Evolutionary conservation across 2,329 filamentous ascomycete species (phyloP).

Genomic region (Colletotrichum musae): DNA sequence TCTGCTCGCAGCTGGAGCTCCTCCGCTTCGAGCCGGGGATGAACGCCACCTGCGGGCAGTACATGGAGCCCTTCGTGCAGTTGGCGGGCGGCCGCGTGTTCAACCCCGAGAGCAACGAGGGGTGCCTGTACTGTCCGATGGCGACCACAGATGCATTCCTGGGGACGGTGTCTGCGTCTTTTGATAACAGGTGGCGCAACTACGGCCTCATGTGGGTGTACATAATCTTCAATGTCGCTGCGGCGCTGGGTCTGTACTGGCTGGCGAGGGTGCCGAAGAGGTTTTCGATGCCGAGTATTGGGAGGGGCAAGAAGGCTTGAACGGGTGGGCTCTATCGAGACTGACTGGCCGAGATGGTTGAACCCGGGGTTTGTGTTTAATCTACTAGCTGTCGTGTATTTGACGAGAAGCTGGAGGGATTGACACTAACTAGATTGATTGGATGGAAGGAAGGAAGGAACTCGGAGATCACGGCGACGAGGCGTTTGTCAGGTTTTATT

Average conservation of each 20-base stretch:
- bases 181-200: constrained; percentile 66
- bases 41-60: constrained; percentile 64
- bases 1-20: constrained; percentile 56
- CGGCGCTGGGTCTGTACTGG: constrained; percentile 65
- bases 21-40: constrained; percentile 63
- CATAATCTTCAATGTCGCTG: constrained; percentile 64
- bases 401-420: too few relatives aligned
- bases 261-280: constrained; percentile 52
- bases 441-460: too few relatives aligned
- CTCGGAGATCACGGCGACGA: too few relatives aligned
- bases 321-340: too few relatives aligned
- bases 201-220: constrained; percentile 69
- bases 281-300: background rate
- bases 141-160: constrained; percentile 55
- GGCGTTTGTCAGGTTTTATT: too few relatives aligned
- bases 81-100: constrained; percentile 63
- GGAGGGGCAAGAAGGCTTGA: constrained; percentile 3
- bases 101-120: constrained; percentile 56
- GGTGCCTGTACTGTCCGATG: constrained; percentile 61
- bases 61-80: constrained; percentile 61
- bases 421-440: too few relatives aligned
- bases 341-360: too few relatives aligned
- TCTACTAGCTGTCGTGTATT: too few relatives aligned
- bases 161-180: constrained; percentile 57
- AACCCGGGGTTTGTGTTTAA: too few relatives aligned